phyloP scores from a whole-genome alignment of 2,329 filamentous ascomycete genomes.

The Alternaria alternata region DNA sequence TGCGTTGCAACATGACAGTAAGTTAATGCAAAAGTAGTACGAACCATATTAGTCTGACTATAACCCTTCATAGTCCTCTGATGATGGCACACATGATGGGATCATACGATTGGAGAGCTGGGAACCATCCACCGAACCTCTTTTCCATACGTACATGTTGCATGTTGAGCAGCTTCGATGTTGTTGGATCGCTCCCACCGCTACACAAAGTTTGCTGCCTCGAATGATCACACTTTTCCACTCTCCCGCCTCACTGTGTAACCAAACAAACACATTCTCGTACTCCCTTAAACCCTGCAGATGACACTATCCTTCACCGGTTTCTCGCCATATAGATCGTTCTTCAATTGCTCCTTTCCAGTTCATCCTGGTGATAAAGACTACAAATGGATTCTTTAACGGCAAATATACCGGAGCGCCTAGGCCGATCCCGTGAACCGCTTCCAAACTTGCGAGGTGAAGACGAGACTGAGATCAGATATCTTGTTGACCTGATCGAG shows the following conservation, averaged over 20 bases:
- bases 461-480: slow-evolving; percentile 27
- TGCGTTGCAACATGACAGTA: background rate
- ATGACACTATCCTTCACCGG: slow-evolving; percentile 2
- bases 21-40: background rate
- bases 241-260: background rate
- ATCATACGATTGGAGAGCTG: background rate
- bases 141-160: background rate
- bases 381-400: background rate
- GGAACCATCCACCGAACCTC: background rate
- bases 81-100: background rate
- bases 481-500: slow-evolving; percentile 26
- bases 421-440: background rate
- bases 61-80: background rate
- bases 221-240: background rate
- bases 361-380: background rate
- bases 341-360: background rate
- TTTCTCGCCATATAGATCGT: background rate
- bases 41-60: background rate
- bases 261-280: background rate
- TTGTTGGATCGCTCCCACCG: background rate
- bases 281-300: background rate
- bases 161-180: background rate
- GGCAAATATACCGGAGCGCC: slow-evolving; percentile 2
- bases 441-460: slow-evolving; percentile 30
- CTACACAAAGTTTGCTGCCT: slow-evolving; percentile 1